These are phyloP conservation scores for Aspergillus bombycis DNA, from an alignment of 2,329 filamentous ascomycete species.

Conservation along the genomic window DNA sequence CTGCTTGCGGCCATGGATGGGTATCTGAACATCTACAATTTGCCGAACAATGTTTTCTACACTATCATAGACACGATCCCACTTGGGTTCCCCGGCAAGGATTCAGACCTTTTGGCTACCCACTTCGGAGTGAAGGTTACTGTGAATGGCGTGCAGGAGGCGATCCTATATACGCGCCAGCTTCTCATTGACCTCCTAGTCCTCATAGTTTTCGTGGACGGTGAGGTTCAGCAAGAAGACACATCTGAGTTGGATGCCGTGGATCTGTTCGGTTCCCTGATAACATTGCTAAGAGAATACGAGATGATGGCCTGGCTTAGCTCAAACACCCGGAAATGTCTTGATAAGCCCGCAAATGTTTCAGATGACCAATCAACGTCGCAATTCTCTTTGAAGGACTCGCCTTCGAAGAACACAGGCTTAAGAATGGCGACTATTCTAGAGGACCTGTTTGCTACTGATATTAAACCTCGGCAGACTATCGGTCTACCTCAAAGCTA, in stretches of 20 bases:
- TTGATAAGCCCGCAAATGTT: slow-evolving; percentile 27
- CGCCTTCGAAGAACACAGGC: slow-evolving; percentile 24
- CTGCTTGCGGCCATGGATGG: slow-evolving; percentile 71
- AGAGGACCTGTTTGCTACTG: slow-evolving; percentile 48
- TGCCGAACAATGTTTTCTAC: slow-evolving; percentile 57
- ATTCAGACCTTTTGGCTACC: slow-evolving; percentile 56
- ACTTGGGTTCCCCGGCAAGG: slow-evolving; percentile 42
- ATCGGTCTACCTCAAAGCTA: slow-evolving; percentile 46
- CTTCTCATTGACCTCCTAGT: slow-evolving; percentile 81
- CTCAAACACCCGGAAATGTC: slow-evolving; percentile 41
- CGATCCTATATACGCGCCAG: slow-evolving; percentile 70
- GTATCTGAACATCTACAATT: slow-evolving; percentile 56
- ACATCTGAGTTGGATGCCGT: slow-evolving; percentile 67
- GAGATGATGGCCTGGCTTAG: slow-evolving; percentile 71
- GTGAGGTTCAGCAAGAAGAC: slow-evolving; percentile 74
- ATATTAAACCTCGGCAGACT: slow-evolving; percentile 47
- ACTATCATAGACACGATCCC: slow-evolving; percentile 55
- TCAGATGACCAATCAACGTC: slow-evolving; percentile 28
- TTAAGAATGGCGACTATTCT: slow-evolving; percentile 41
- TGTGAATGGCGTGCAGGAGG: slow-evolving; percentile 78
- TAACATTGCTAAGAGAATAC: slow-evolving; percentile 71
- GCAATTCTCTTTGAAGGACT: slow-evolving; percentile 30
- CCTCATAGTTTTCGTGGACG: slow-evolving; percentile 83
- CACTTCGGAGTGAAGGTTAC: slow-evolving; percentile 76
- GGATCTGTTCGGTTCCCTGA: slow-evolving; percentile 64